A percentile compares a stretch with the other conserved stretches of the same genome.
phyloP scores from a whole-genome alignment of 306 rosid genomes.

The Quercus cerris region DNA sequence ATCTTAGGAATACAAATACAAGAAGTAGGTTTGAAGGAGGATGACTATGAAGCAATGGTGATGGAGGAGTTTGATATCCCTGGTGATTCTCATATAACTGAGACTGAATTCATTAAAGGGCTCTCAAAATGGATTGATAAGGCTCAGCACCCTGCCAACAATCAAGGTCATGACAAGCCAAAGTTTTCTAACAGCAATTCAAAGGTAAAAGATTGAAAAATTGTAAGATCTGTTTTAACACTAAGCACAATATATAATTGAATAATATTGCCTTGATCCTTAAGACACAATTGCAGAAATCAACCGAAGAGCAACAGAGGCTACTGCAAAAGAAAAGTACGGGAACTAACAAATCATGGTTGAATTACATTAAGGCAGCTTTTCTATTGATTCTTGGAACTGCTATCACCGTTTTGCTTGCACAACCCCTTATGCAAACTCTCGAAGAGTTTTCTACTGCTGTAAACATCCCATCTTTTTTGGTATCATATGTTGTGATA shows the following conservation, averaged over 20 bases:
- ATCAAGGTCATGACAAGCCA: not conserved
- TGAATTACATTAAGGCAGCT: constrained; percentile 21
- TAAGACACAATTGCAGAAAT: not conserved
- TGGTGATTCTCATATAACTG: constrained; percentile 18
- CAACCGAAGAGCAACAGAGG: not conserved
- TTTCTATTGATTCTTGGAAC: constrained; percentile 29
- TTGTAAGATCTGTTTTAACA: not conserved
- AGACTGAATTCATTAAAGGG: constrained; percentile 27
- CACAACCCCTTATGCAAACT: constrained; percentile 25
- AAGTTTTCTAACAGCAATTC: not conserved
- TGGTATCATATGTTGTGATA: constrained; percentile 27
- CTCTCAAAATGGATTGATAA: constrained; percentile 30
- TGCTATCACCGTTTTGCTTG: constrained; percentile 17
- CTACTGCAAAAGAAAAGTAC: not conserved
- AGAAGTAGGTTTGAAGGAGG: constrained; percentile 11
- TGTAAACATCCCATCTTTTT: constrained; percentile 35
- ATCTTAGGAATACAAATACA: constrained; percentile 35
- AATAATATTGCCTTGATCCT: not conserved
- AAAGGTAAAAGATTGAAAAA: constrained; percentile 4
- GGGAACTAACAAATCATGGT: constrained; percentile 14
- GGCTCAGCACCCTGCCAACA: not conserved
- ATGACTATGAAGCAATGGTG: constrained; percentile 21
- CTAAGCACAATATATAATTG: not conserved
- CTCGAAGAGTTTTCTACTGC: constrained; percentile 17
- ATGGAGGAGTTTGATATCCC: constrained; percentile 30